Conservation (phyloP, 139 green algal species). For the Pycnococcus provasolii region DNA sequence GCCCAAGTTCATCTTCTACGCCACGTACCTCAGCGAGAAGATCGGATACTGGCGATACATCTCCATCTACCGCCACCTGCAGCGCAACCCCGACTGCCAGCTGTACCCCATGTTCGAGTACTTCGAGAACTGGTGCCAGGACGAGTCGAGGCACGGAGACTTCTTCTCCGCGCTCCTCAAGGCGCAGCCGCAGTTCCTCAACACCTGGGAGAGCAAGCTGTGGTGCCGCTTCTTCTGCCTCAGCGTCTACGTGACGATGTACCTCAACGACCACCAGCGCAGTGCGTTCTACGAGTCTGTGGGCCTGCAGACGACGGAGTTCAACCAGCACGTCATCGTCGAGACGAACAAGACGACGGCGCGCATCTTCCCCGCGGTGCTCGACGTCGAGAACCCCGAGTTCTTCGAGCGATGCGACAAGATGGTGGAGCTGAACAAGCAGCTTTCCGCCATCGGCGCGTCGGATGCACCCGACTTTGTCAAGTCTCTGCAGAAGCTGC, state of each 20-base stretch:
- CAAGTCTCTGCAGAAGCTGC: constrained; percentile 63
- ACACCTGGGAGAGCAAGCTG: constrained; percentile 64
- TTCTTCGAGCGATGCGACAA: constrained; percentile 75
- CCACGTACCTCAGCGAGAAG: constrained; percentile 86
- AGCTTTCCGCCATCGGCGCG: constrained; percentile 57
- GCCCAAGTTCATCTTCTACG: constrained; percentile 98
- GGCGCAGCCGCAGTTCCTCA: constrained; percentile 71
- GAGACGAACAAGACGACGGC: constrained; percentile 97
- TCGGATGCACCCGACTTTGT: constrained; percentile 48
- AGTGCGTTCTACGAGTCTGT: constrained; percentile 82
- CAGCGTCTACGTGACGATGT: constrained; percentile 97
- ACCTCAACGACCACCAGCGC: constrained; percentile 96
- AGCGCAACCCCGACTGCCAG: constrained; percentile 92
- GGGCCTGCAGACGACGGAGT: constrained; percentile 87
- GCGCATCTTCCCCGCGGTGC: constrained; percentile 89
- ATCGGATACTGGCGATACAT: constrained; percentile 99
- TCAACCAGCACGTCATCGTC: constrained; percentile 97
- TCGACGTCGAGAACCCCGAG: constrained; percentile 65
- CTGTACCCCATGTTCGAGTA: constrained; percentile 99
- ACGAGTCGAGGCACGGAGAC: constrained; percentile 63
- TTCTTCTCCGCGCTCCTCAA: constrained; percentile 91
- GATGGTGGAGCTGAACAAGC: constrained; percentile 66
- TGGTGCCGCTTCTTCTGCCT: constrained; percentile 99
- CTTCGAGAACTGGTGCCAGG: constrained; percentile 99
- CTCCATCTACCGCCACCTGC: constrained; percentile 81